These are phyloP conservation scores for Geotrichum armillariae DNA, from an alignment of 1,139 yeast genomes.

Conservation along the genomic window DNA sequence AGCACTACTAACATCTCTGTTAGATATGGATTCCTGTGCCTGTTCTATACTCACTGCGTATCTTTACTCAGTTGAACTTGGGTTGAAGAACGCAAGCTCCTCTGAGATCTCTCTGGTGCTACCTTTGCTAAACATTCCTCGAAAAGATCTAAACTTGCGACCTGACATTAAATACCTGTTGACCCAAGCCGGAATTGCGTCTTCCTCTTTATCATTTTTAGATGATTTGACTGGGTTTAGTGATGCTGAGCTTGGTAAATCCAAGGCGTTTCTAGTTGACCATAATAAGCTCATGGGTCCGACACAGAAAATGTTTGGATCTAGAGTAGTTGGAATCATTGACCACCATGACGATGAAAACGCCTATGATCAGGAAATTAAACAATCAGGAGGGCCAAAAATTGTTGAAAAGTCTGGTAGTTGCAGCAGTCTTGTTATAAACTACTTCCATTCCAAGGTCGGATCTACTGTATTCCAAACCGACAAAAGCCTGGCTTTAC, in stretches of 20 bases:
- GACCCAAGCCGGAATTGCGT: slow-evolving; percentile 47
- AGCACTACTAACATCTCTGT: too few species aligned
- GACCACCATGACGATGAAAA: slow-evolving; percentile 88
- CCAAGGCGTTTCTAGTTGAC: slow-evolving; percentile 64
- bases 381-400: slow-evolving; percentile 50
- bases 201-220: slow-evolving; percentile 55
- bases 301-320: slow-evolving; percentile 38
- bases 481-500: slow-evolving; percentile 44
- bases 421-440: slow-evolving; percentile 71
- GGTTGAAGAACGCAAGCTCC: slow-evolving; percentile 21
- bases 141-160: slow-evolving; percentile 62
- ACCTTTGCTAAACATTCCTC: slow-evolving; percentile 75
- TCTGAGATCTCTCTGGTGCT: slow-evolving; percentile 35
- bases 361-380: slow-evolving; percentile 40
- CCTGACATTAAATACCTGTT: slow-evolving; percentile 67
- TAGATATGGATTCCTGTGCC: slow-evolving; percentile 81
- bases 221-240: slow-evolving; percentile 53
- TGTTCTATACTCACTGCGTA: slow-evolving; percentile 73
- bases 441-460: slow-evolving; percentile 50
- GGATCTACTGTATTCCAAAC: slow-evolving; percentile 22
- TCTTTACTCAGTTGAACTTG: slow-evolving; percentile 37
- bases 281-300: slow-evolving; percentile 72
- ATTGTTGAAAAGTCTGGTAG: slow-evolving; percentile 67
- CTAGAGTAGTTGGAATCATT: slow-evolving; percentile 57
- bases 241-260: slow-evolving; percentile 12